Evolutionary conservation across 1,139 yeast genomes (phyloP), one percentile per base, ranked within the genome.

Genomic region (Diutina scorzettiae): DNA sequence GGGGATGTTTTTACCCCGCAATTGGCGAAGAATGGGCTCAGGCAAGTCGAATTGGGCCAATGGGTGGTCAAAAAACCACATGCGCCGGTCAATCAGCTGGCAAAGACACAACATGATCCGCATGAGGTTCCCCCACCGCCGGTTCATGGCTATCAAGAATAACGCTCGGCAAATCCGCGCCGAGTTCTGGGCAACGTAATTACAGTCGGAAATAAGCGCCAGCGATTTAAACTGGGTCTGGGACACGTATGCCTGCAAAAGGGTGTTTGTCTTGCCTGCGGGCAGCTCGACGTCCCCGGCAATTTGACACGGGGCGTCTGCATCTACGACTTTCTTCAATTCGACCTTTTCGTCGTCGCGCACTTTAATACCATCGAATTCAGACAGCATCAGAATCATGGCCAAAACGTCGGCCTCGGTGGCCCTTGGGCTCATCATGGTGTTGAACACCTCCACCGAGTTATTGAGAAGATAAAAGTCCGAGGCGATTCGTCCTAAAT

Each of bases 1-100:
- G 0, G 81, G 59, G 0, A 91, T 81, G 43, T 74, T 76, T 46
- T 78, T 81, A 5, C 71, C 64, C 45, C 81, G 76, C 7, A 93
- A 64, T 44, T 74, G 76, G 44, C 78, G 71, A 44, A 81, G 51
- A 2, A 87, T 75, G 14, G 73, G 76, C 16, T 70, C 79, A 1
- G 93, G 86, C 14, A 87, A 63, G 33, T 82, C 91, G 61, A 89
- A 87, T 55, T 91, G 98, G 20, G 80, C 69, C 55, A 93, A 58
- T 1, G 98, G 97, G 57, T 91, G 97, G 48, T 82, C 86, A 61
- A 81, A 86, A 0, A 89, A 76, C 98, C 98, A 93, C 11, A 83
- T 55, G 49, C 93, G 68, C 51, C 72, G 76, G 49, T 89, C 96
- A 46, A 93, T 76, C 5, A 96, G 78, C 53, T 87, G 86, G 58